Evolutionary conservation across 75 land plant genomes (phyloP).

Genomic region (Picea sitchensis): DNA sequence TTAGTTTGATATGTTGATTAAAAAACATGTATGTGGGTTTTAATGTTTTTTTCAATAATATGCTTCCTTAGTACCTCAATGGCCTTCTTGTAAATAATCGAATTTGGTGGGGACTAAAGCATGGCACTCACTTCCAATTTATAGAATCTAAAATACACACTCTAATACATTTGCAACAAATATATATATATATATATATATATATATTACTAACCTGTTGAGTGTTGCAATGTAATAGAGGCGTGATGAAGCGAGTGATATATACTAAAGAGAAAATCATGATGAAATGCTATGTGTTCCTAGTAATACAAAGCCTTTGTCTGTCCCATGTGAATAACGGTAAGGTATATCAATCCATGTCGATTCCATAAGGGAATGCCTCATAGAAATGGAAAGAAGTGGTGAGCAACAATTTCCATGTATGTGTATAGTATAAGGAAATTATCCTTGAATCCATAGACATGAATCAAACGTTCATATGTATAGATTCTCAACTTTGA

Average conservation of each 20-base stretch:
- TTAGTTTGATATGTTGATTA: too few relatives aligned
- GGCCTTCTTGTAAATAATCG: too few relatives aligned
- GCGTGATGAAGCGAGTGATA: slow-evolving; percentile 52
- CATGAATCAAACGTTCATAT: not conserved
- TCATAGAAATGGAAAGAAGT: slow-evolving; percentile 25
- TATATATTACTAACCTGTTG: slow-evolving; percentile 31
- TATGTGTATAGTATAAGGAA: slow-evolving; percentile 44
- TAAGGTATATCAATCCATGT: slow-evolving; percentile 18
- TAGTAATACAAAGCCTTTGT: slow-evolving; percentile 54
- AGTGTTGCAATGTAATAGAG: slow-evolving; percentile 32
- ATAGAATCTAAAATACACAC: too few relatives aligned
- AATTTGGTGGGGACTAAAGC: too few relatives aligned
- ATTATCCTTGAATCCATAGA: slow-evolving; percentile 40
- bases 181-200: too few relatives aligned
- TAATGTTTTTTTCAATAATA: too few relatives aligned
- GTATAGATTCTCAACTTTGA: not conserved
- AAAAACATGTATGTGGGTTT: too few relatives aligned
- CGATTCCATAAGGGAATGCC: slow-evolving; percentile 33
- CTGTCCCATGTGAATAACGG: slow-evolving; percentile 39
- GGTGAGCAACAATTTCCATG: slow-evolving; percentile 19
- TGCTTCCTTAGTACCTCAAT: too few relatives aligned
- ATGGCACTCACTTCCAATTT: too few relatives aligned
- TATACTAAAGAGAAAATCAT: slow-evolving; percentile 21
- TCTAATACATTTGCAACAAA: too few relatives aligned
- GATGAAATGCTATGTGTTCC: slow-evolving; percentile 46